phyloP scores from a whole-genome alignment of 768 basidiomycete genomes.

The Imleria badia region DNA sequence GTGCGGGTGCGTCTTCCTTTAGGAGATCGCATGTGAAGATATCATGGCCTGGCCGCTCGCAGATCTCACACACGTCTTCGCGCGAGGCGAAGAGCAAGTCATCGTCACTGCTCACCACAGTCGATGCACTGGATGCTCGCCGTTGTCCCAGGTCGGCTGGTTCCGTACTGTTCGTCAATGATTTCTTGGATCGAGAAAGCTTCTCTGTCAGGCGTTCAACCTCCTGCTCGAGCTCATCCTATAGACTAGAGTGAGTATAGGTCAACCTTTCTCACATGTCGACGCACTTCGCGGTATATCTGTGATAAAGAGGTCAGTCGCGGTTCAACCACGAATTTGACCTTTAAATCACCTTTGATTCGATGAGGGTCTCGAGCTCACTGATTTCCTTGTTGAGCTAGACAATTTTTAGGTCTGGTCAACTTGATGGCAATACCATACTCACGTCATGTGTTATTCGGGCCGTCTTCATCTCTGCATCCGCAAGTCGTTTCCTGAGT shows the following conservation, averaged over 20 bases:
- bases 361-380: conserved; percentile 90
- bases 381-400: conserved; percentile 91
- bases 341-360: conserved; percentile 68
- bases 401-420: conserved; percentile 1
- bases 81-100: conserved; percentile 20
- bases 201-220: conserved; percentile 75
- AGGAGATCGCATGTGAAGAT: conserved; percentile 81
- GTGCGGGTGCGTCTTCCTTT: conserved; percentile 47
- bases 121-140: conserved; percentile 20
- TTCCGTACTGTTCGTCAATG: conserved; percentile 47
- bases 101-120: conserved; percentile 25
- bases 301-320: conserved; percentile 28
- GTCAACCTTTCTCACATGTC: not conserved
- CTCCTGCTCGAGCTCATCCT: conserved; percentile 89
- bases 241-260: conserved; percentile 13
- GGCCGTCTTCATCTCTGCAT: conserved; percentile 74
- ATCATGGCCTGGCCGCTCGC: conserved; percentile 82
- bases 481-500: conserved; percentile 64
- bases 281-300: conserved; percentile 80
- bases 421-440: conserved; percentile 3
- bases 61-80: conserved; percentile 77
- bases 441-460: conserved; percentile 66
- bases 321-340: not conserved
- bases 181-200: conserved; percentile 57
- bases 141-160: conserved; percentile 31